These are phyloP conservation scores for Paxillus involutus DNA, from an alignment of 768 basidiomycete species.

Conservation along the genomic window DNA sequence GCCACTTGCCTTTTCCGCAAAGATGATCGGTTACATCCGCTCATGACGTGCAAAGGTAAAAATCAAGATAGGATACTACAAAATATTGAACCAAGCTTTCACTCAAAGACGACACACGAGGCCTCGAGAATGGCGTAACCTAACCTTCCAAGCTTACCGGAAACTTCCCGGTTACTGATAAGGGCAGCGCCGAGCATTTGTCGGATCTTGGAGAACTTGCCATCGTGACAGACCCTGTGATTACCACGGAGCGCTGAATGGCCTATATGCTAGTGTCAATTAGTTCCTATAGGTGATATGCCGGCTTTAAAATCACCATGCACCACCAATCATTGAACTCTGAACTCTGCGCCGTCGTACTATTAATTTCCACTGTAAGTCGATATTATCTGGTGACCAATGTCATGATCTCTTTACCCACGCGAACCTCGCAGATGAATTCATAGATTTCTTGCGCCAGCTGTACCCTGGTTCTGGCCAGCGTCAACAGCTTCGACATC, in stretches of 20 bases:
- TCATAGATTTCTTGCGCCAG: too few relatives aligned
- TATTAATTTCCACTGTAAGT: too few relatives aligned
- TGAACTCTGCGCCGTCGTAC: too few relatives aligned
- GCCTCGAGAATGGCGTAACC: not conserved
- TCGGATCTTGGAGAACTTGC: not conserved
- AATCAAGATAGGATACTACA: not conserved
- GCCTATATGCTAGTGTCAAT: too few relatives aligned
- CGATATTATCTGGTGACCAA: too few relatives aligned
- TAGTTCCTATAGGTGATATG: too few relatives aligned
- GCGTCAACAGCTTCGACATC: too few relatives aligned
- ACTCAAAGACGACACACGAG: not conserved
- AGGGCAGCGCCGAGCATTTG: not conserved
- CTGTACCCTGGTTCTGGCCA: too few relatives aligned
- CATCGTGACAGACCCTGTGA: conserved; percentile 3
- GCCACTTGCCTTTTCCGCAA: conserved; percentile 20
- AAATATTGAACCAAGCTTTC: not conserved
- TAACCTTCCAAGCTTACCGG: not conserved
- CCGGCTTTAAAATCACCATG: too few relatives aligned
- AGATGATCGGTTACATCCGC: conserved; percentile 21
- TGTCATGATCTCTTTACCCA: too few relatives aligned
- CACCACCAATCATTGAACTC: too few relatives aligned
- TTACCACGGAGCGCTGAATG: not conserved
- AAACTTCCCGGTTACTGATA: not conserved
- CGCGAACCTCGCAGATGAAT: too few relatives aligned
- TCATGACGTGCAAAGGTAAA: not conserved